Evolutionary conservation across 2,329 filamentous ascomycete species (phyloP), one percentile per base, ranked within the genome.

Genomic region (Ascochyta koolunga): DNA sequence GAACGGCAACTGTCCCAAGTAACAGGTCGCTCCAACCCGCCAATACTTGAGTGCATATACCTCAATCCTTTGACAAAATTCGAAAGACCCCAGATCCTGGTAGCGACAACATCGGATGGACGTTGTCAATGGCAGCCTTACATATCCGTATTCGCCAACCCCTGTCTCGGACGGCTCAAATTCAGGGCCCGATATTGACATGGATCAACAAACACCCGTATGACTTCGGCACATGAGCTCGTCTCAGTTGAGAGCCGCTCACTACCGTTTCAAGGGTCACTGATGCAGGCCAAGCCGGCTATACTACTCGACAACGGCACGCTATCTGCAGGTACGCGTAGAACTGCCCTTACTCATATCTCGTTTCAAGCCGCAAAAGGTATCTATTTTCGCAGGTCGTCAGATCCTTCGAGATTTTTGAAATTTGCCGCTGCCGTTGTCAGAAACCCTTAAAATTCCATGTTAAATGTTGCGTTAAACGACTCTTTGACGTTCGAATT

Each of bases 311-410:
- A 44, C 49, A 58, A 59, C 60, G 57, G 62, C 54, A 46, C 40
- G 47, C 46, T 29, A 44, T 47, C 62, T 71, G 66, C 65, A 70
- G 67, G 65, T 69, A 68, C 66, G 58, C 54, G 45, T 55, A 51
- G 21, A 57, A 55, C 53, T 54, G 54, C 50, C 50, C 39, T 50
- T 22, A 32, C 16, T 40, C 24, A n/a, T 19, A 21, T 40, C 37
- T 45, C 36, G 51, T 36, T 50, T 31, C 40, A 50, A 16, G 40
- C 51, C 35, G 45, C 40, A 43, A 44, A 33, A n/a, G 22, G 33
- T 18, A 41, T 10, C 40, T 54, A 54, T 45, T 45, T 38, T 49
- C 27, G 18, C 31, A 54, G 24, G 51, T 54, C 51, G 46, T 32
- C 22, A 37, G 13, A 54, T 54, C 51, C 45, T 50, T 36, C 18